phyloP scores from a whole-genome alignment of 164 flowering plant species.

The Amborella trichopoda region DNA sequence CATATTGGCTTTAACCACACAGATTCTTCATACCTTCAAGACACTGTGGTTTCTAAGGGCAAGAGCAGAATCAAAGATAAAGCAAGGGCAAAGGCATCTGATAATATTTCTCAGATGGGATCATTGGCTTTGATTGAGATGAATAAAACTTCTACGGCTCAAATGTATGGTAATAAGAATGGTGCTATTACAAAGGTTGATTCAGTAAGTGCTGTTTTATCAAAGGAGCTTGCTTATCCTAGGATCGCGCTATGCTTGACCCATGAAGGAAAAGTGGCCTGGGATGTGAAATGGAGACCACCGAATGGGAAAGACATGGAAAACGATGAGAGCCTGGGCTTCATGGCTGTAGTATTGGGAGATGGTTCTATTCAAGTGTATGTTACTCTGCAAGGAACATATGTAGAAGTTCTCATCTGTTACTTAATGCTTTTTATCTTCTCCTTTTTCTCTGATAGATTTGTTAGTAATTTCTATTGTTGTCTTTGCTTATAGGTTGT shows the following conservation, averaged over 20 bases:
- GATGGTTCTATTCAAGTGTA: conserved; percentile 97
- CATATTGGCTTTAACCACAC: too few relatives aligned
- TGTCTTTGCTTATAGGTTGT: too few relatives aligned
- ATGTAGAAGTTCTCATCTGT: too few relatives aligned
- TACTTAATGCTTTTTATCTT: too few relatives aligned
- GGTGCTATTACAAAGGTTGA: conserved; percentile 5
- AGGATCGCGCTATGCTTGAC: conserved; percentile 66
- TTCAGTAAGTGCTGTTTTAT: conserved; percentile 12
- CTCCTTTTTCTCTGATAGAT: too few relatives aligned
- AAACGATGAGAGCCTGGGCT: conserved; percentile 56
- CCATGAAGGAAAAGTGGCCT: conserved; percentile 94
- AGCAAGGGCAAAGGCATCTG: conserved; percentile 4
- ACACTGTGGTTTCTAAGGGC: conserved; percentile 1
- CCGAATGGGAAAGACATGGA: conserved; percentile 12
- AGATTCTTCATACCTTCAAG: too few relatives aligned
- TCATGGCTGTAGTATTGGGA: conserved; percentile 89
- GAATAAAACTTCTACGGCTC: background rate
- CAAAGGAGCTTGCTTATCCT: conserved; percentile 46
- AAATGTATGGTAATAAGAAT: conserved; percentile 6
- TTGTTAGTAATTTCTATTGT: too few relatives aligned
- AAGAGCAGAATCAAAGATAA: conserved; percentile 12
- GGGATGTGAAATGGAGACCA: conserved; percentile 98
- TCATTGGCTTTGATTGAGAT: background rate
- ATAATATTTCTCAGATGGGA: conserved; percentile 2
- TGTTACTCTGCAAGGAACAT: conserved; percentile 21